phyloP scores from a whole-genome alignment of 164 flowering plant species.

The Umbellularia californica region DNA sequence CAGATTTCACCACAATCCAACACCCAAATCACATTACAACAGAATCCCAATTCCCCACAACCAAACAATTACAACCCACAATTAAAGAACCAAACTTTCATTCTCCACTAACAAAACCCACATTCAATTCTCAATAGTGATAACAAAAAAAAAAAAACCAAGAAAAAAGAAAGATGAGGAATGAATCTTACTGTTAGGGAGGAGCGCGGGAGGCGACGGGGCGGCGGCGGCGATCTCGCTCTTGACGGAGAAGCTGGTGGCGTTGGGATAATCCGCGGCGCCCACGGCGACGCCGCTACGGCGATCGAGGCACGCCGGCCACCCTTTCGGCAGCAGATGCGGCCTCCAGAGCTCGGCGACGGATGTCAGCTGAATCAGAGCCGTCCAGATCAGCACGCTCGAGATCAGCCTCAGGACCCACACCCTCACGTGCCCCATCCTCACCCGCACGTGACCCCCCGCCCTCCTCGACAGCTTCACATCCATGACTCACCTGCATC shows the following conservation, averaged over 20 bases:
- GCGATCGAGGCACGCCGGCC: constrained; percentile 16
- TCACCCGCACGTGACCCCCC: not conserved
- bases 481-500: not conserved
- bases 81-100: not conserved
- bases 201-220: constrained; percentile 16
- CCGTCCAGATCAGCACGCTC: constrained; percentile 19
- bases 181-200: constrained; percentile 11
- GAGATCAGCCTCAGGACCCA: constrained; percentile 15
- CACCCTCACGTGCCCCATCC: constrained; percentile 3
- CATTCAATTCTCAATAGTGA: not conserved
- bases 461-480: constrained; percentile 3
- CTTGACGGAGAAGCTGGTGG: constrained; percentile 6
- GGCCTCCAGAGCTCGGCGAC: constrained; percentile 18
- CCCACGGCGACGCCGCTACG: not conserved
- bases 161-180: not conserved
- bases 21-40: not conserved
- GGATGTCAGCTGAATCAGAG: constrained; percentile 16
- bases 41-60: not conserved
- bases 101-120: not conserved
- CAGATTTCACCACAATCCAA: too few relatives aligned
- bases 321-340: constrained; percentile 12
- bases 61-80: not conserved
- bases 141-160: not conserved
- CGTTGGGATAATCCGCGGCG: not conserved
- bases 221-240: constrained; percentile 7